Evolutionary conservation across 2,329 filamentous ascomycete species (phyloP).

Genomic region (Aureobasidium musti): DNA sequence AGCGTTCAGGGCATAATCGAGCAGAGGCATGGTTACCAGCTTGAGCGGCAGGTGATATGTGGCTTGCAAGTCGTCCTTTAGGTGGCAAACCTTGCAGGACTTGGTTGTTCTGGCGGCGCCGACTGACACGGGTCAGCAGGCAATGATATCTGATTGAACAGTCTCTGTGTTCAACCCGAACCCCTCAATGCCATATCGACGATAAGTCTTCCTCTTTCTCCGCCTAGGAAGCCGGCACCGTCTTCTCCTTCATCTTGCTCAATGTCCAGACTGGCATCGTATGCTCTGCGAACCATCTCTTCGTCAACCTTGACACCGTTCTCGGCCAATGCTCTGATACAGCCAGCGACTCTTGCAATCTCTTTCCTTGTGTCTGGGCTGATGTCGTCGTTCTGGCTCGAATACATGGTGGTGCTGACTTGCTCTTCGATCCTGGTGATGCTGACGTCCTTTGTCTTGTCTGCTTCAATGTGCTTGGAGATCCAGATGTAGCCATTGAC

Average conservation of each 20-base stretch:
- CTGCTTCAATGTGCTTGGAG: constrained; percentile 70
- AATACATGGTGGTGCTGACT: constrained; percentile 84
- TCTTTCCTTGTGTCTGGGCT: constrained; percentile 75
- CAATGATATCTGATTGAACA: background rate
- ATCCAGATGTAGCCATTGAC: constrained; percentile 99
- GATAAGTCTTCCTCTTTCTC: constrained; percentile 43
- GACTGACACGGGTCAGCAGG: background rate
- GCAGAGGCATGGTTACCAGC: no score
- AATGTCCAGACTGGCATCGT: constrained; percentile 77
- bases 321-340: constrained; percentile 80
- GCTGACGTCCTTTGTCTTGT: constrained; percentile 57
- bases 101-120: background rate
- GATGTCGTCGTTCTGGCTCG: constrained; percentile 90
- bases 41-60: background rate
- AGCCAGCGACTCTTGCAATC: constrained; percentile 79
- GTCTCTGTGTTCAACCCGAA: background rate
- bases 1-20: no score
- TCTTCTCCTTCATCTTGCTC: constrained; percentile 62
- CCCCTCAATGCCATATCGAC: constrained; percentile 41
- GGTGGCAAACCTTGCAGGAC: background rate
- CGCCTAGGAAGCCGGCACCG: constrained; percentile 45
- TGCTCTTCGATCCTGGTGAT: constrained; percentile 88
- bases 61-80: background rate
- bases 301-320: constrained; percentile 84
- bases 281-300: constrained; percentile 79